Conservation (phyloP, 139 green algal genomes). For the Micromonas commoda region DNA sequence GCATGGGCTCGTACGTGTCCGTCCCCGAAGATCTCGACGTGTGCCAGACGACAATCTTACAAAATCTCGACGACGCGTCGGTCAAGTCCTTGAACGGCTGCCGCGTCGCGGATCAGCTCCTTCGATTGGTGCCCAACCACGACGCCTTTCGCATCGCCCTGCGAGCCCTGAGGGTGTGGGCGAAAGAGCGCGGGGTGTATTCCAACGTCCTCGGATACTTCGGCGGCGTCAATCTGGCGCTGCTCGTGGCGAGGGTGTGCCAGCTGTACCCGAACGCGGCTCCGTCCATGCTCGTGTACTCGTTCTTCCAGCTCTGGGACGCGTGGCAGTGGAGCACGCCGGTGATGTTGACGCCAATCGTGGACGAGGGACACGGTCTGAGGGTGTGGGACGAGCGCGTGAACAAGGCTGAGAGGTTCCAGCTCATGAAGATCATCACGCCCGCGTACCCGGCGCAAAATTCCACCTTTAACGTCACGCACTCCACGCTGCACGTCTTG, state of each 20-base stretch:
- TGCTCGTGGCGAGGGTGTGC: slow-evolving; percentile 84
- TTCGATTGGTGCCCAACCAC: slow-evolving; percentile 54
- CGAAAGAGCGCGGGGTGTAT: slow-evolving; percentile 53
- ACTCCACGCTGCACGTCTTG: slow-evolving; percentile 70
- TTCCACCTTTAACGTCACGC: slow-evolving; percentile 85
- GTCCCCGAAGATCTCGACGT: slow-evolving; percentile 41
- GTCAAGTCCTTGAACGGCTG: slow-evolving; percentile 83
- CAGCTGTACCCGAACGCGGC: slow-evolving; percentile 79
- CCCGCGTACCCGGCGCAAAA: slow-evolving; percentile 94
- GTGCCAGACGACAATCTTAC: slow-evolving; percentile 59
- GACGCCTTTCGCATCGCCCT: slow-evolving; percentile 61
- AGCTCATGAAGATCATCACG: slow-evolving; percentile 97
- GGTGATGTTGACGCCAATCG: slow-evolving; percentile 69
- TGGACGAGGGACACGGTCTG: slow-evolving; percentile 47
- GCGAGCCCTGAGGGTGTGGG: slow-evolving; percentile 85
- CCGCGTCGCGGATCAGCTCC: slow-evolving; percentile 71
- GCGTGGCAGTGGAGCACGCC: slow-evolving; percentile 76
- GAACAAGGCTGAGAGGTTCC: slow-evolving; percentile 61
- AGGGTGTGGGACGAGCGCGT: slow-evolving; percentile 75
- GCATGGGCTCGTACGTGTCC: slow-evolving; percentile 35
- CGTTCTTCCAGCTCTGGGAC: slow-evolving; percentile 75
- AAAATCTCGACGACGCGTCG: slow-evolving; percentile 74
- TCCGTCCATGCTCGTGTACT: slow-evolving; percentile 53
- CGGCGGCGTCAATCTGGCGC: slow-evolving; percentile 93
- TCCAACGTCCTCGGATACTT: slow-evolving; percentile 73